These are phyloP conservation scores for Laguncularia racemosa DNA, from an alignment of 345 rosid species.

Conservation along the genomic window DNA sequence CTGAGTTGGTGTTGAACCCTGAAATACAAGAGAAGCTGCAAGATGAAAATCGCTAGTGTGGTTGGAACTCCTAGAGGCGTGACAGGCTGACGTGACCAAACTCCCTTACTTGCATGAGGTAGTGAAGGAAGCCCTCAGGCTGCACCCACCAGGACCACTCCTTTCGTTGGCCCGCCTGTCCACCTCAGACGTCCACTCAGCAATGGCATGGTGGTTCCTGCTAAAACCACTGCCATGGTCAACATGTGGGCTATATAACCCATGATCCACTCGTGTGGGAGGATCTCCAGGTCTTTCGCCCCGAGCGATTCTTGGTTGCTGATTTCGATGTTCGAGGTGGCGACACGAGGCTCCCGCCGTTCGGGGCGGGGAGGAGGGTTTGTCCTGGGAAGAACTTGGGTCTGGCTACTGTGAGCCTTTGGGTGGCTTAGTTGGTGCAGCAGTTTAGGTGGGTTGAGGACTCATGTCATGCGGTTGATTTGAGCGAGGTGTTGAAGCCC, in stretches of 20 bases:
- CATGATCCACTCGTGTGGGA: slow-evolving; percentile 66
- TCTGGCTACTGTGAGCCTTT: slow-evolving; percentile 48
- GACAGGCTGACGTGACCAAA: slow-evolving; percentile 42
- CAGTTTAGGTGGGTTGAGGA: slow-evolving; percentile 52
- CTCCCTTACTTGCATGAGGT: slow-evolving; percentile 72
- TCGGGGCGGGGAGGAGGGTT: slow-evolving; percentile 89
- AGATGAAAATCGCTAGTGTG: slow-evolving; percentile 24
- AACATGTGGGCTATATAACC: slow-evolving; percentile 99
- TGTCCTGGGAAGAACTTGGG: slow-evolving; percentile 89
- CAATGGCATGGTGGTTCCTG: slow-evolving; percentile 74
- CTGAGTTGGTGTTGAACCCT: slow-evolving; percentile 67
- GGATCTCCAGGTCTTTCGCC: slow-evolving; percentile 45
- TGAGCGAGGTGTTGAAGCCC: slow-evolving; percentile 66
- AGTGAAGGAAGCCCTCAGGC: slow-evolving; percentile 58
- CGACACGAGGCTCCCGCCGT: slow-evolving; percentile 77
- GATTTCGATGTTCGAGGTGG: slow-evolving; percentile 63
- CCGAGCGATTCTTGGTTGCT: slow-evolving; percentile 54
- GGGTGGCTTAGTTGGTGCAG: slow-evolving; percentile 71
- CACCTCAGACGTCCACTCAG: slow-evolving; percentile 66
- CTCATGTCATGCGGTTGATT: slow-evolving; percentile 36
- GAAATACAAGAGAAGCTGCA: slow-evolving; percentile 48
- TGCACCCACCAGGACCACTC: slow-evolving; percentile 94
- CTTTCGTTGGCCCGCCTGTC: slow-evolving; percentile 87
- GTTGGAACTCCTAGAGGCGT: slow-evolving; percentile 8
- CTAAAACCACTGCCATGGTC: slow-evolving; percentile 82